Evolutionary conservation across 306 rosid species (phyloP), one percentile per base, ranked within the genome.

Genomic region (Glycyrrhiza uralensis): DNA sequence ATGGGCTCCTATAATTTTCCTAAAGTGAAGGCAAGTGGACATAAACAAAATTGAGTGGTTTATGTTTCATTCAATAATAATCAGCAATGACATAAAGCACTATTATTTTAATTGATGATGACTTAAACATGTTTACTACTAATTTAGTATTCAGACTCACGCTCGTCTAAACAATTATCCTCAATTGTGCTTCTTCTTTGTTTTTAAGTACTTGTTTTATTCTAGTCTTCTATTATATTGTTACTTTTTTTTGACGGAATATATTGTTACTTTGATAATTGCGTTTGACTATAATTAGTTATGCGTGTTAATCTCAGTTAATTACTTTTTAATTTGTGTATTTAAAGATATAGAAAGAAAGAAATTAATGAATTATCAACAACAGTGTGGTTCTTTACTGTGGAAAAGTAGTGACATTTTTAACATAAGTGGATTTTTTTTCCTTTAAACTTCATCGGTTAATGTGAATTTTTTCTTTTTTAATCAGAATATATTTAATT

Each of bases 131-230:
- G 62, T 28, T 71, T 75, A 18, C 68, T 41, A 49, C 44, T 18
- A 52, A 33, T 71, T 30, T 41, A 69, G 82, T 85, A 69, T 76
- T 79, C 75, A 76, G 38, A 51, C 71, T 66, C 87, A 79, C 76
- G 88, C 88, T 66, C 8, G n/a, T 57, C 33, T 14, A 75, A 52
- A 66, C 65, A 13, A 70, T 19, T 32, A 51, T 26, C 57, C 36
- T 41, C 45, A 39, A 39, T 2, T 77, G 45, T 6, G 11, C 63
- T 59, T 51, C 4, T 26, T 2, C 51, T 46, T 67, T 46, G n/a
- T 23, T 68, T 5, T n/a, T 39, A 26, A 50, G 36, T 41, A 38
- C 71, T 18, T 50, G 39, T 58, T 56, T 1, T 9, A 13, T 24
- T 69, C 28, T 36, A 28, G 29, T 2, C 63, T 35, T 35, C 33